phyloP scores from a whole-genome alignment of 345 rosid genomes.

The Camelina neglecta region DNA sequence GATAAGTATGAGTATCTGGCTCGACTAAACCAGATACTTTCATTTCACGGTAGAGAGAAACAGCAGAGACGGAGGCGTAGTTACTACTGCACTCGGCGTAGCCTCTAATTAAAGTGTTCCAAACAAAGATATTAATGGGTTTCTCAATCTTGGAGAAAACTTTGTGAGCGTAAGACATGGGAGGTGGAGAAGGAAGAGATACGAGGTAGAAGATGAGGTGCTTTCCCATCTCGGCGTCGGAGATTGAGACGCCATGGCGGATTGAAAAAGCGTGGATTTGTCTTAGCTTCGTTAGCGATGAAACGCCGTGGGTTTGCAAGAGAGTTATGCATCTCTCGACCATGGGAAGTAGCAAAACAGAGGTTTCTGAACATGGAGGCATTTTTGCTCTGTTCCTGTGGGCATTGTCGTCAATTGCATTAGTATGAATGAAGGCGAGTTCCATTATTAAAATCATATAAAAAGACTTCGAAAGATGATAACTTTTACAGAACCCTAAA shows the following conservation, averaged over 20 bases:
- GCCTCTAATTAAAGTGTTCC: conserved; percentile 88
- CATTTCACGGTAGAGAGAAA: conserved; percentile 59
- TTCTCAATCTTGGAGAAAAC: conserved; percentile 54
- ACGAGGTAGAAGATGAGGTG: conserved; percentile 64
- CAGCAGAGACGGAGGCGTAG: conserved; percentile 62
- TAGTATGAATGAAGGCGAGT: not conserved
- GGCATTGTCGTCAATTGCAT: conserved; percentile 36
- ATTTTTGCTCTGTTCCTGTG: conserved; percentile 29
- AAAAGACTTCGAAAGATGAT: not conserved
- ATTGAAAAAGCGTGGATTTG: conserved; percentile 77
- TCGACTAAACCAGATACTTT: conserved; percentile 45
- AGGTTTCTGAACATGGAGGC: conserved; percentile 21
- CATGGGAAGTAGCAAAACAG: conserved; percentile 33
- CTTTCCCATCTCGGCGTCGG: conserved; percentile 56
- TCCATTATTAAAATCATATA: conserved; percentile 1
- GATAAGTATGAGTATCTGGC: conserved; percentile 87
- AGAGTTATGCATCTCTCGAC: conserved; percentile 60
- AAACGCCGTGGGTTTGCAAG: conserved; percentile 48
- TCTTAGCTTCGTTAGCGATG: conserved; percentile 58
- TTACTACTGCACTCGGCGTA: conserved; percentile 60
- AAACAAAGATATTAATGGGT: conserved; percentile 61
- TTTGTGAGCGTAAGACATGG: conserved; percentile 62
- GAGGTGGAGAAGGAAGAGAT: conserved; percentile 55
- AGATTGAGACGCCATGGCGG: conserved; percentile 58
- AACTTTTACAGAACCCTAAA: conserved; percentile 28